Conservation (phyloP, 257 asterid species). For the Capsicum chinense region DNA sequence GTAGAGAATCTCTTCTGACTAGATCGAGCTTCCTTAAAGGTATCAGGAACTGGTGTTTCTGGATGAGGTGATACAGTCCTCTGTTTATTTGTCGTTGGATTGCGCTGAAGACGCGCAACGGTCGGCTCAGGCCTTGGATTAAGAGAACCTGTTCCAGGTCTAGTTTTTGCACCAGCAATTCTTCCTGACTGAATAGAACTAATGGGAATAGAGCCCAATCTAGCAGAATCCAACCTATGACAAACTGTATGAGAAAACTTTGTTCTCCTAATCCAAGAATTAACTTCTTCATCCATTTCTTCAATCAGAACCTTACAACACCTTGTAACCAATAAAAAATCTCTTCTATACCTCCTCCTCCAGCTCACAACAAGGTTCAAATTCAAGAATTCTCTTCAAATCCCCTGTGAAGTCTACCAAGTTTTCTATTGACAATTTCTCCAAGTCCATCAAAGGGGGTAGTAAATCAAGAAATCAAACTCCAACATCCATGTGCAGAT, state of each 20-base stretch:
- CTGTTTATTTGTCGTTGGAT: conserved; percentile 48
- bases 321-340: conserved; percentile 32
- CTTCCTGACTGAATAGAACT: conserved; percentile 43
- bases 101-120: conserved; percentile 44
- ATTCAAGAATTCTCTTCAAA: conserved; percentile 44
- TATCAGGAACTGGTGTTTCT: conserved; percentile 53
- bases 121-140: conserved; percentile 39
- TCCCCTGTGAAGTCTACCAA: conserved; percentile 15
- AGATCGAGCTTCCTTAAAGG: conserved; percentile 66
- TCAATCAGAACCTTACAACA: conserved; percentile 20
- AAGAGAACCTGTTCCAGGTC: conserved; percentile 37
- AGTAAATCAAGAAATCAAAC: conserved; percentile 43
- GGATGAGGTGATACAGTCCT: conserved; percentile 70
- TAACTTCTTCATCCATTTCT: conserved; percentile 75
- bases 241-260: conserved; percentile 82
- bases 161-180: conserved; percentile 42
- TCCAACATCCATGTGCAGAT: conserved; percentile 38
- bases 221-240: conserved; percentile 72
- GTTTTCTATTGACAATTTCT: conserved; percentile 28
- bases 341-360: conserved; percentile 32
- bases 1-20: conserved; percentile 62
- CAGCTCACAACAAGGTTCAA: conserved; percentile 25
- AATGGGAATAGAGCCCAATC: conserved; percentile 56
- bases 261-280: conserved; percentile 91
- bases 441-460: conserved; percentile 40